Conservation (phyloP, 495 filamentous ascomycete species). For the Aspergillus conjunctus region DNA sequence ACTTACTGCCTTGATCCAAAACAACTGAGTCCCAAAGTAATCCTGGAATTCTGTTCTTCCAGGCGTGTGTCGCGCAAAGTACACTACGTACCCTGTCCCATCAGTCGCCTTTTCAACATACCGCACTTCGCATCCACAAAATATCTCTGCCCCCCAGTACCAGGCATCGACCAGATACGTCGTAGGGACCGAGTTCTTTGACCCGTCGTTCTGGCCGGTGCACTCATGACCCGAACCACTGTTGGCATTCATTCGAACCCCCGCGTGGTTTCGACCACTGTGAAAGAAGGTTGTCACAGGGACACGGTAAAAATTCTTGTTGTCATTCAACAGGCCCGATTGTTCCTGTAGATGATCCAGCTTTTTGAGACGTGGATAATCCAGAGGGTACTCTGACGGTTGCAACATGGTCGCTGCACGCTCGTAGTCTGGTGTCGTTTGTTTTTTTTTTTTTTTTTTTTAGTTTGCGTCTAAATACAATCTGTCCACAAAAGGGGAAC, state of each 20-base stretch:
- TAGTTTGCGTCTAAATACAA: not conserved
- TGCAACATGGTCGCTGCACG: constrained; percentile 59
- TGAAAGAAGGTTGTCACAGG: constrained; percentile 64
- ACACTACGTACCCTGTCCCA: constrained; percentile 59
- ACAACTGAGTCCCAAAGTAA: constrained; percentile 60
- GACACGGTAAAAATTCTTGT: constrained; percentile 57
- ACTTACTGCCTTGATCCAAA: constrained; percentile 69
- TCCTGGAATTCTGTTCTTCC: constrained; percentile 59
- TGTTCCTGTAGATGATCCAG: constrained; percentile 59
- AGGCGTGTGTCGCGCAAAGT: constrained; percentile 66
- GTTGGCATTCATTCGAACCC: constrained; percentile 63
- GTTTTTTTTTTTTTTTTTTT: not conserved
- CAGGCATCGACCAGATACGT: constrained; percentile 72
- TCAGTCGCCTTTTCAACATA: constrained; percentile 59
- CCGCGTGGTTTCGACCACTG: constrained; percentile 60
- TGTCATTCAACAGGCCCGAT: constrained; percentile 50
- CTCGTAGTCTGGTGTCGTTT: constrained; percentile 50
- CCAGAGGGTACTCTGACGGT: constrained; percentile 58
- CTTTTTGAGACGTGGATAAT: constrained; percentile 57
- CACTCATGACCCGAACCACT: constrained; percentile 60
- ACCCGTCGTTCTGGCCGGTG: constrained; percentile 69
- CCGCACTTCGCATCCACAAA: constrained; percentile 70
- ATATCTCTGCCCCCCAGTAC: constrained; percentile 76
- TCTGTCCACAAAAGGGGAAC: constrained; percentile 15
- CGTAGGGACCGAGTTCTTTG: constrained; percentile 64